phyloP scores from a whole-genome alignment of 2,329 filamentous ascomycete genomes.

The Blumeria hordei region DNA sequence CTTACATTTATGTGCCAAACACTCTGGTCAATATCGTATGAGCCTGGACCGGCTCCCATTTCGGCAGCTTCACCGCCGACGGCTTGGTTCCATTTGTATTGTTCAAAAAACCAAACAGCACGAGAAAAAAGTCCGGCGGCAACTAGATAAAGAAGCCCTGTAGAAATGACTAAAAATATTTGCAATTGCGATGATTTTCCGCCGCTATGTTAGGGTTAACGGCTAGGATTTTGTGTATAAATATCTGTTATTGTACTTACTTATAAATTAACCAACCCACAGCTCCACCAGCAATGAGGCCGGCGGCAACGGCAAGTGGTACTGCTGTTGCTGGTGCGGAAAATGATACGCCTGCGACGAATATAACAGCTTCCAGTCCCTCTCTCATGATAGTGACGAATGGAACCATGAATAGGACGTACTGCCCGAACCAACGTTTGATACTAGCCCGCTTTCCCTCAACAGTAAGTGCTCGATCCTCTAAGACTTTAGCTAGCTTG shows the following conservation, averaged over 20 bases:
- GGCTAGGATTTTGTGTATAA: slow-evolving; percentile 3
- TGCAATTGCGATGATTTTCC: slow-evolving; percentile 45
- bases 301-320: slow-evolving; percentile 45
- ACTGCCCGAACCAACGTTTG: slow-evolving; percentile 47
- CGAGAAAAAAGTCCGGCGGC: slow-evolving; percentile 62
- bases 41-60: slow-evolving; percentile 42
- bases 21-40: slow-evolving; percentile 53
- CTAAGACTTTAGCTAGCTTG: slow-evolving; percentile 48
- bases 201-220: slow-evolving; percentile 18
- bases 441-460: slow-evolving; percentile 19
- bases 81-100: slow-evolving; percentile 32
- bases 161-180: slow-evolving; percentile 58
- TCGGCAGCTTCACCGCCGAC: slow-evolving; percentile 31
- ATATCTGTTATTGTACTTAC: slow-evolving; percentile 21
- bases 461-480: slow-evolving; percentile 10
- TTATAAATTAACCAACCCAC: slow-evolving; percentile 60
- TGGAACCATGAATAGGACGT: slow-evolving; percentile 66
- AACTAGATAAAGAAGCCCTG: slow-evolving; percentile 64
- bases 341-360: slow-evolving; percentile 64
- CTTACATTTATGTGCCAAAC: slow-evolving; percentile 65
- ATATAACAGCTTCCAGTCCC: slow-evolving; percentile 67
- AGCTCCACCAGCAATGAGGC: slow-evolving; percentile 37
- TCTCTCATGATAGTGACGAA: slow-evolving; percentile 76
- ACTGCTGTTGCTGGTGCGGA: slow-evolving; percentile 51
- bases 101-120: slow-evolving; percentile 51